Evolutionary conservation across 2,329 filamentous ascomycete genomes (phyloP), one percentile per base, ranked within the genome.

Genomic region (Chrysoporthe austroafricana): DNA sequence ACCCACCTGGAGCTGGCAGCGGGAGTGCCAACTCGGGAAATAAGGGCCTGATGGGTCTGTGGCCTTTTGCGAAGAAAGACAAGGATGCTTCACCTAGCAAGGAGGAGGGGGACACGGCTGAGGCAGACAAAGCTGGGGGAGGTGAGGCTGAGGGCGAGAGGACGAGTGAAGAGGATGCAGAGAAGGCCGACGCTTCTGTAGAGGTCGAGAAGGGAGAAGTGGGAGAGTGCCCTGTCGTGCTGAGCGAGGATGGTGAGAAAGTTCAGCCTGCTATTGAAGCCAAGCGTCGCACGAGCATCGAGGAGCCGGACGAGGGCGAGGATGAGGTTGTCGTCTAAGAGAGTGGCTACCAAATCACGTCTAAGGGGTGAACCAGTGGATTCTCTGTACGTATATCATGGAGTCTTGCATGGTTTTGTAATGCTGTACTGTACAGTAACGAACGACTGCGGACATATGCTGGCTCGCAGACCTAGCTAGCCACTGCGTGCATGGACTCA

Each of bases 291-390:
- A 88, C 84, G 46, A 88, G 85, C 74, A 86, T 88, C 62, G 86
- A 88, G 75, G 86, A 88, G 66, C 83, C 85, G 7, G 86, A 88
- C 66, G 69, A 85, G 48, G 84, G 85, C 14, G 83, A 84, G 69
- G 79, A 81, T 60, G 82, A 83, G 43, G 75, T 81, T 36, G 73
- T 73, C 42, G 56, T 66, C 21, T 64, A 50, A 43, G 16, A 36
- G 14, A 46, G 46, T n/a, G 43, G 44, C 36, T 39, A 39, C 36
- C 36, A 39, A 39, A 39, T 39, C 36, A 39, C 36, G 36, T 39
- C 36, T 39, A 9, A 39, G 9, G 36, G 36, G 9, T 39, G 5
- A 9, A 32, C 14, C 50, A 50, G 9, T n/a, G 46, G 26, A 16
- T 39, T 39, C 54, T 39, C 54, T 57, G 32, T 57, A 39, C 13